phyloP scores from a whole-genome alignment of 352 stramenopile species.

The Saprolegnia parasitica region DNA sequence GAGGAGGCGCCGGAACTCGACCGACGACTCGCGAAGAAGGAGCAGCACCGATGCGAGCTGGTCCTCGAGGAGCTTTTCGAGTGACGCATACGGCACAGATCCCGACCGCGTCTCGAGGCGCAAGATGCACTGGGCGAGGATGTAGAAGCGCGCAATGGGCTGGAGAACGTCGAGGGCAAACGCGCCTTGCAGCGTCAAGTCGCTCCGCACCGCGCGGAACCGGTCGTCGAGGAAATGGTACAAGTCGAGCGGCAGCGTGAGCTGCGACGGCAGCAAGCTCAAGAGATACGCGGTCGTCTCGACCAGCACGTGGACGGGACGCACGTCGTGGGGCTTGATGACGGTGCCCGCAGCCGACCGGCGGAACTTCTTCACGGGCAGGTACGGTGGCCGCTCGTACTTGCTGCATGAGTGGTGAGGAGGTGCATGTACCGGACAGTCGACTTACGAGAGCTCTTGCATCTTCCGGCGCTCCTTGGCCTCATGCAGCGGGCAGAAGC shows the following conservation, averaged over 20 bases:
- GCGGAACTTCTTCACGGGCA: conserved; percentile 24
- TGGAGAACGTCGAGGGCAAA: neutral
- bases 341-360: conserved; percentile 15
- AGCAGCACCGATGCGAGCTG: conserved; percentile 18
- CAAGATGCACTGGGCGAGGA: conserved; percentile 26
- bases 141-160: conserved; percentile 27
- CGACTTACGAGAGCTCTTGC: conserved; percentile 25
- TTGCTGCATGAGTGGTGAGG: conserved; percentile 15
- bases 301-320: conserved; percentile 12
- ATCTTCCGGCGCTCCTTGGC: conserved; percentile 13
- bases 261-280: conserved; percentile 12
- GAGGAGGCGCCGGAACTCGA: conserved; percentile 23
- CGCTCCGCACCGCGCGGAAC: conserved; percentile 25
- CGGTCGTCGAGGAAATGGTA: conserved; percentile 29
- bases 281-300: conserved; percentile 22
- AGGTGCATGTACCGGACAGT: neutral
- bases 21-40: conserved; percentile 12
- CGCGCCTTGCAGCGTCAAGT: conserved; percentile 21
- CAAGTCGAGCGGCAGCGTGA: conserved; percentile 26
- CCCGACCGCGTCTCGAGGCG: neutral
- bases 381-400: conserved; percentile 14
- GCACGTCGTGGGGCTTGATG: conserved; percentile 18
- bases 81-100: neutral
- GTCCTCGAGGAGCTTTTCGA: conserved; percentile 19
- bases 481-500: conserved; percentile 7